These are phyloP conservation scores for Lodderomyces parapsilosis DNA, from an alignment of 1,139 yeast species.

Conservation along the genomic window DNA sequence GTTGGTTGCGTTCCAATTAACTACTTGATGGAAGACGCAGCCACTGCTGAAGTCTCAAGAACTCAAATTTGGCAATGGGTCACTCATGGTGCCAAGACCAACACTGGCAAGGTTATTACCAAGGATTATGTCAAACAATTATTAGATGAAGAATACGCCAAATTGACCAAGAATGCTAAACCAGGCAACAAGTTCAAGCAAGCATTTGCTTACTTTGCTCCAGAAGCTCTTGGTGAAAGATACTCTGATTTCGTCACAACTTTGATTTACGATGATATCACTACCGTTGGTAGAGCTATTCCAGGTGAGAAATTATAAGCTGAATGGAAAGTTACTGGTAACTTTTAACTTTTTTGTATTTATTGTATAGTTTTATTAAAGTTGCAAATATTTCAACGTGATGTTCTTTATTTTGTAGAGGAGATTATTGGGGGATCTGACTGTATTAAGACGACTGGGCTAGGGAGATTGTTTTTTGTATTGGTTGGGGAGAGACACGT, in stretches of 20 bases:
- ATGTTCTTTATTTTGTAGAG: not conserved
- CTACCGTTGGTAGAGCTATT: constrained; percentile 50
- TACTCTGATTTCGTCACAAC: constrained; percentile 77
- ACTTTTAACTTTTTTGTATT: constrained; percentile 3
- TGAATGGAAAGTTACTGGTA: constrained; percentile 2
- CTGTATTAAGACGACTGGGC: too few species aligned
- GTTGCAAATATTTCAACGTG: not conserved
- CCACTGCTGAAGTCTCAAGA: constrained; percentile 84
- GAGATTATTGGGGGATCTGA: too few species aligned
- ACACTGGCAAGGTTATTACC: constrained; percentile 56
- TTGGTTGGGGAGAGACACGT: too few species aligned
- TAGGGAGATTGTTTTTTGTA: too few species aligned
- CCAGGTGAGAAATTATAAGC: constrained; percentile 45
- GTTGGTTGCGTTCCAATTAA: constrained; percentile 81
- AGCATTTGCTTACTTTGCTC: constrained; percentile 64
- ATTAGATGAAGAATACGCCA: constrained; percentile 60
- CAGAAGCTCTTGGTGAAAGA: constrained; percentile 64
- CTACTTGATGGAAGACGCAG: constrained; percentile 85
- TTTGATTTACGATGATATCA: constrained; percentile 65
- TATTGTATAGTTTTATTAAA: constrained; percentile 2
- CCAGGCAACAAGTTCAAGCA: constrained; percentile 61
- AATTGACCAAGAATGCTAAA: constrained; percentile 47
- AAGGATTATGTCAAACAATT: constrained; percentile 55
- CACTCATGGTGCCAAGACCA: constrained; percentile 66
- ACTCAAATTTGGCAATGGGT: constrained; percentile 86